Base-by-base conservation (phyloP, 73 alveolate genomes). In the Tetrahymena borealis region DNA sequence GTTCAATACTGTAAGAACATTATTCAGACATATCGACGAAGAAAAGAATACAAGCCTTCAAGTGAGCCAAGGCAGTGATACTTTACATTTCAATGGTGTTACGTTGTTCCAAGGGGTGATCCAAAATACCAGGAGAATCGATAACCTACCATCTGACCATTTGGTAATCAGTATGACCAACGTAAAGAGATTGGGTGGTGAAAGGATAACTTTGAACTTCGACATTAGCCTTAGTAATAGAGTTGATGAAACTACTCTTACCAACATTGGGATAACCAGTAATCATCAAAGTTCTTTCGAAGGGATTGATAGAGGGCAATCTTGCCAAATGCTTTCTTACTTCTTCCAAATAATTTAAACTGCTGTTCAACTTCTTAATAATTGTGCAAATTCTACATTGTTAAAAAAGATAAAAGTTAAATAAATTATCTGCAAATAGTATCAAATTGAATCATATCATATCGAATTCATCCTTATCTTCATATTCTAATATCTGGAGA, bases 221-320 rank as follows among this genome's bases (percentile, higher is more conserved):
- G 91, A 98, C 98, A 90, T 95, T 93, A 11, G 99, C 99, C 92
- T 98, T 94, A 38, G 99, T 98, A 90, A 98, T 98, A 91, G 97
- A 97, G 97, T 99, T 99, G 99, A 99, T 98, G 97, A 99, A 99
- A 39, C 99, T 95, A 37, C 99, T 97, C 96, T 99, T 99, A 39
- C 99, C 99, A 13, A 99, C 99, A 97, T 99, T 99, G 93, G 99
- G 99, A 96, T 98, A 99, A 79, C 99, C 99, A 91, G 99, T 96
- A 78, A 97, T 90, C 79, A 99, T 94, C 16, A 98, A 96, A 6
- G 99, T 99, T 94, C 99, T 98, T 78, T 95, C 97, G 90, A 95
- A 97, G 13, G 99, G 99, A 96, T 99, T 99, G 93, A 99, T 98
- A 15, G 98, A 95, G 11, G 99, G 99, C 94, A 99, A 96, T 79